phyloP scores from a whole-genome alignment of 306 rosid species.

The Lathyrus sativus region DNA sequence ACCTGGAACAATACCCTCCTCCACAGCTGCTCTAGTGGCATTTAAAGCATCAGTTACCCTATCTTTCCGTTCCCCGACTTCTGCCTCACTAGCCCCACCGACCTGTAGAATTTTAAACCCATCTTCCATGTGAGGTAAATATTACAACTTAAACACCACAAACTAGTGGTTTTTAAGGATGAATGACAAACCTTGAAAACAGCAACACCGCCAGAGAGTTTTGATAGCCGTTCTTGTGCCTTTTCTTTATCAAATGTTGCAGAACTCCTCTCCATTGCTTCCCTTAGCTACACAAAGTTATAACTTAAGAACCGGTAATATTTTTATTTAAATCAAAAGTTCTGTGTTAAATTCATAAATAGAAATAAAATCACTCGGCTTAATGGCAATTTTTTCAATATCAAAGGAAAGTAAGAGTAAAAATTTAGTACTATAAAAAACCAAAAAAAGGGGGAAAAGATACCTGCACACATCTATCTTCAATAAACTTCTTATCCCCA shows the following conservation, averaged over 20 bases:
- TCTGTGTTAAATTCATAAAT: neutral
- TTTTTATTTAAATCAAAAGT: neutral
- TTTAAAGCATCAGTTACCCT: constrained; percentile 95
- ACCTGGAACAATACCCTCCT: constrained; percentile 98
- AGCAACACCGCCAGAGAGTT: constrained; percentile 93
- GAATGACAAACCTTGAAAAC: constrained; percentile 72
- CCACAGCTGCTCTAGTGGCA: constrained; percentile 95
- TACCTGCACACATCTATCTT: constrained; percentile 94
- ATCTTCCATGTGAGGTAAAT: constrained; percentile 29
- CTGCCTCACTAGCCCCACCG: constrained; percentile 92
- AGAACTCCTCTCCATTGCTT: constrained; percentile 68
- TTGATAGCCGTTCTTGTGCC: constrained; percentile 90
- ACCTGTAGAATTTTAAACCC: constrained; percentile 57
- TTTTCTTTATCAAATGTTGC: constrained; percentile 89
- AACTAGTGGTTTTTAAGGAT: constrained; percentile 31
- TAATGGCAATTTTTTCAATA: neutral
- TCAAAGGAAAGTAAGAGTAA: neutral
- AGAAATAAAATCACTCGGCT: neutral
- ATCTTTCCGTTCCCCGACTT: constrained; percentile 96
- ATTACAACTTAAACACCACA: constrained; percentile 17
- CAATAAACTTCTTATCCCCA: constrained; percentile 88
- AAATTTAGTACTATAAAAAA: neutral
- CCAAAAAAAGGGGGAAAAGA: neutral
- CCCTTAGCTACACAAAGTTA: constrained; percentile 60
- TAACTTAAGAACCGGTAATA: neutral